Base-by-base conservation (phyloP, 345 rosid genomes). In the Pseudoturritis turrita region DNA sequence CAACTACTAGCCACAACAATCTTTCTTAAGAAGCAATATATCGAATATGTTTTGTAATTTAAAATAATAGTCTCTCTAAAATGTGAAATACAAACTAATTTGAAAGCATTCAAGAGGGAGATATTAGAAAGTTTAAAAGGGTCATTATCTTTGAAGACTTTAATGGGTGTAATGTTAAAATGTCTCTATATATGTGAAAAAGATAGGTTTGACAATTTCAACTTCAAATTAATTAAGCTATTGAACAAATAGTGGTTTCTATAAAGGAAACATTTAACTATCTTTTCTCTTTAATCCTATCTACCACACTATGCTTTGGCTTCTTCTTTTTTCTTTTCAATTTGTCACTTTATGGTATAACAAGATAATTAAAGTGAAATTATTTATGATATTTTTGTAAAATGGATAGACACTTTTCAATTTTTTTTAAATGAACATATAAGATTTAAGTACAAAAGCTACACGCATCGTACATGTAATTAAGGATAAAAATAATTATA, bases 191-290 rank as follows among this genome's bases (percentile, higher is more conserved):
- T 37, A 21, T 36, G 29, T 69, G 71, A 43, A 62, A 74, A 56
- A 39, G 54, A 70, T 55, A 62, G 60, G 80, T 76, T 70, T 76
- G 76, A 76, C 62, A 47, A 57, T 39, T 69, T 62, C 68, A 70
- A 64, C 67, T 63, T 37, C 33, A 62, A 62, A 54, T 61, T 45
- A 25, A 29, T 60, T 41, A 52, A 49, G 47, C 46, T 51, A 75
- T 44, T 13, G 18, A 41, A 55, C 60, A 49, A 76, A 70, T 70
- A 57, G 53, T 77, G 72, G 72, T 70, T 76, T 76, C 60, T 64
- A 37, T 22, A 47, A 70, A 70, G 55, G 80, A 63, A 63, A 64
- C 67, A 76, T 70, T 63, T 55, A 37, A 37, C 65, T 25, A 55
- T 70, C 4, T 33, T 6, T 41, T 25, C 26, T 67, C 26, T 63